Evolutionary conservation across 257 asterid species (phyloP).

Genomic region (Przewalskia tangutica): DNA sequence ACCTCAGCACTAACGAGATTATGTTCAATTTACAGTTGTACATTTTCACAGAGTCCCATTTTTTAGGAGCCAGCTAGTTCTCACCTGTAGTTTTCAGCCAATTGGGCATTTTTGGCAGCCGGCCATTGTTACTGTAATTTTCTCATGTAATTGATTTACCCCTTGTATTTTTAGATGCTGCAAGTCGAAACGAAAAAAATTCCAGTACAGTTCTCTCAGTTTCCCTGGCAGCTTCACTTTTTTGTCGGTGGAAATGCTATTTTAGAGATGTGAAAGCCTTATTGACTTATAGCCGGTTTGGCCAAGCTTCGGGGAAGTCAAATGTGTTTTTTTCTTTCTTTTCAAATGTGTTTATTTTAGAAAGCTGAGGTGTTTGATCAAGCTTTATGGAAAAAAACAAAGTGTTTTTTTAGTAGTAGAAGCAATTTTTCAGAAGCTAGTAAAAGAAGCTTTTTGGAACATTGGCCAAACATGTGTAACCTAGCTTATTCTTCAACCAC

Average conservation of each 20-base stretch:
- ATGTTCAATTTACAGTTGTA: conserved; percentile 3
- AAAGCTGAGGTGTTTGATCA: no score
- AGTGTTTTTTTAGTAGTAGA: no score
- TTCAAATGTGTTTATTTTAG: no score
- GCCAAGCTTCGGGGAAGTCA: no score
- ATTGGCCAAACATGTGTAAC: no score
- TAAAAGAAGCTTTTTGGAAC: no score
- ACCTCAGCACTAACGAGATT: conserved; percentile 51
- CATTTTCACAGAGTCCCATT: neutral
- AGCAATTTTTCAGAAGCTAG: no score
- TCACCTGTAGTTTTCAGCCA: conserved; percentile 6
- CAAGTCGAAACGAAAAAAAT: neutral
- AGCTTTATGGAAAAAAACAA: no score
- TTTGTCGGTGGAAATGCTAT: neutral
- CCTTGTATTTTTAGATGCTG: neutral
- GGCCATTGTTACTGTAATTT: neutral
- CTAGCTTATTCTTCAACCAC: neutral
- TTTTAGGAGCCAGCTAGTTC: conserved; percentile 4
- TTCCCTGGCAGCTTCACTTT: neutral
- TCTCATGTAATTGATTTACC: neutral
- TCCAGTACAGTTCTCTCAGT: neutral
- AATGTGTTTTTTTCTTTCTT: no score
- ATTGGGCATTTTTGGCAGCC: conserved; percentile 5
- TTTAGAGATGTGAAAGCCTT: neutral
- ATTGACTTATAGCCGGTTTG: no score